phyloP scores from a whole-genome alignment of 441 rosid species.

The Iberis amara region DNA sequence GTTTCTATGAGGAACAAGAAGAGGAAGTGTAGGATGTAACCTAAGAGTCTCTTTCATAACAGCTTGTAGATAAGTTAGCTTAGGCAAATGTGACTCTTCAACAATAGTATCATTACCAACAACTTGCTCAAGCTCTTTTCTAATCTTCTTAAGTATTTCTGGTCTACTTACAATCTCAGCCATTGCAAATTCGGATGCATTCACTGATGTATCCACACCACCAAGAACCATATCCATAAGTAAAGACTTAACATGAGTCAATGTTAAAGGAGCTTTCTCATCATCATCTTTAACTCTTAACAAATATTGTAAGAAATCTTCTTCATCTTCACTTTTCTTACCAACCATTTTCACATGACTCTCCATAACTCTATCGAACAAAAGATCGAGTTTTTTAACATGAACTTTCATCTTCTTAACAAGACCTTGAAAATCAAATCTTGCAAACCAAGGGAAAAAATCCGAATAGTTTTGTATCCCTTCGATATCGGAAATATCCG shows the following conservation, averaged over 20 bases:
- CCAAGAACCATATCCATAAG: conserved; percentile 48
- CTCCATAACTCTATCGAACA: conserved; percentile 37
- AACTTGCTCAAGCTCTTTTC: conserved; percentile 37
- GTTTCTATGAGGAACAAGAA: conserved; percentile 38
- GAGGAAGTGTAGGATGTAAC: conserved; percentile 41
- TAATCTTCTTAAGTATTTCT: conserved; percentile 28
- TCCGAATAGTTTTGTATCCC: conserved; percentile 58
- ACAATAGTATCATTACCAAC: conserved; percentile 37
- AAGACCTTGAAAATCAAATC: conserved; percentile 50
- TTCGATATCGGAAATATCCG: conserved; percentile 28
- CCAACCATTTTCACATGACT: conserved; percentile 21
- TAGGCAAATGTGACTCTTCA: conserved; percentile 45
- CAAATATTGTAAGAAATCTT: conserved; percentile 48
- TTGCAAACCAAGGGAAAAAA: conserved; percentile 41
- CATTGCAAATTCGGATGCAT: conserved; percentile 47
- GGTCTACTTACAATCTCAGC: conserved; percentile 42
- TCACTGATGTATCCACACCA: conserved; percentile 48
- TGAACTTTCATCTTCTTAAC: conserved; percentile 32
- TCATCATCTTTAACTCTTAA: conserved; percentile 37
- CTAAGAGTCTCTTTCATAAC: conserved; percentile 46
- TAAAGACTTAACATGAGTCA: conserved; percentile 31
- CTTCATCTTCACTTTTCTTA: conserved; percentile 17
- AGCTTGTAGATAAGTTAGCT: conserved; percentile 34
- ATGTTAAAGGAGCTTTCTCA: conserved; percentile 29
- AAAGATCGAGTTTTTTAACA: conserved; percentile 20